Percentiles rank a stretch among this genome's conserved stretches.
These are phyloP conservation scores for Panicum virgatum DNA, from an alignment of 202 grass and related monocot genomes.

Conservation along the genomic window DNA sequence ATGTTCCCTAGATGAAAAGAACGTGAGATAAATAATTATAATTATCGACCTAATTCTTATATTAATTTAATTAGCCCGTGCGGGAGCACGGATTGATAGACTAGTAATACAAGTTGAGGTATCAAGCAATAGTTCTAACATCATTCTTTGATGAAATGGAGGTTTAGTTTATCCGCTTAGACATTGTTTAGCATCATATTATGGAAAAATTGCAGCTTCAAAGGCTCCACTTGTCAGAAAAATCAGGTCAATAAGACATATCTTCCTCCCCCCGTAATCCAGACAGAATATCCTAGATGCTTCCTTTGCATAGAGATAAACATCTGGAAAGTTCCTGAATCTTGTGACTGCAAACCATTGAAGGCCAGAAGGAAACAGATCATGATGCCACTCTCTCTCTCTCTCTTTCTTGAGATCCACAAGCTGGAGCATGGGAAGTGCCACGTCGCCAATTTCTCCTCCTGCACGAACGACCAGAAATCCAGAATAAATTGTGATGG, in stretches of 20 bases:
- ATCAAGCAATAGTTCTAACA: not conserved
- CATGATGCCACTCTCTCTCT: not conserved
- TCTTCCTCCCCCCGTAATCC: not conserved
- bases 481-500: conserved; percentile 13
- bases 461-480: not conserved
- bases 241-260: not conserved
- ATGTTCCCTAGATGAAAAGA: too few species aligned
- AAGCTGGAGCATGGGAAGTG: not conserved
- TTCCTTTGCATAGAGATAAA: not conserved
- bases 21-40: too few species aligned
- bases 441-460: conserved; percentile 13
- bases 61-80: too few species aligned
- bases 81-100: too few species aligned
- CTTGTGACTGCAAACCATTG: not conserved
- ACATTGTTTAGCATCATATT: not conserved
- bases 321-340: not conserved
- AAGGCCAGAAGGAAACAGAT: not conserved
- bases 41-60: too few species aligned
- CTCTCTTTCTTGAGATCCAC: not conserved
- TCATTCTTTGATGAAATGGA: not conserved
- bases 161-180: not conserved
- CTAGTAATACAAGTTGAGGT: too few species aligned
- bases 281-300: not conserved
- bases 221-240: conserved; percentile 3
- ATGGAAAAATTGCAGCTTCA: not conserved